Percentiles rank a stretch among this genome's conserved stretches.
These are phyloP conservation scores for Globisporangium lucens DNA, from an alignment of 352 stramenopile species.

Conservation along the genomic window DNA sequence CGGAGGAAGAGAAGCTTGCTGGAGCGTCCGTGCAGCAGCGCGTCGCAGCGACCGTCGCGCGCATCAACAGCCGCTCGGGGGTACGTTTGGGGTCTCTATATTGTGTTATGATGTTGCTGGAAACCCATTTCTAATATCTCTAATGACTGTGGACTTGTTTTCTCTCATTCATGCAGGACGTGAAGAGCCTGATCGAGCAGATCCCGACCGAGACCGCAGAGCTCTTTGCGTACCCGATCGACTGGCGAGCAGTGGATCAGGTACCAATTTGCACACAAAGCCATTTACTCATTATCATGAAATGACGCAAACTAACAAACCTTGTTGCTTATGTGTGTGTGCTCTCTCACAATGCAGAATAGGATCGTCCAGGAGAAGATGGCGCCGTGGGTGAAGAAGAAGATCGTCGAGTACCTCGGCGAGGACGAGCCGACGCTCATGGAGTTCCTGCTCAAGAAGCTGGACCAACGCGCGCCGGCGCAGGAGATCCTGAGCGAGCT, in stretches of 20 bases:
- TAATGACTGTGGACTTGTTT: too few species aligned
- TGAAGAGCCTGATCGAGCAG: constrained; percentile 39
- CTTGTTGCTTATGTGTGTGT: neutral
- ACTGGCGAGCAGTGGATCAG: constrained; percentile 35
- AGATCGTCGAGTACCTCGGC: constrained; percentile 51
- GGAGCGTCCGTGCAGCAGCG: constrained; percentile 23
- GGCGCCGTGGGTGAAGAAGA: constrained; percentile 42
- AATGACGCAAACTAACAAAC: neutral
- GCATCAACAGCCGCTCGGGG: constrained; percentile 34
- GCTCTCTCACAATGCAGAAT: constrained; percentile 12
- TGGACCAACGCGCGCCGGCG: constrained; percentile 23
- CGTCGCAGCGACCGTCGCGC: constrained; percentile 28
- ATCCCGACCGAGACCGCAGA: constrained; percentile 38
- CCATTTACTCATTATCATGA: neutral
- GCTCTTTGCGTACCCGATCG: constrained; percentile 37
- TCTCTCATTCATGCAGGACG: constrained; percentile 19
- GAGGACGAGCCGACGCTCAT: constrained; percentile 45
- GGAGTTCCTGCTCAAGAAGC: constrained; percentile 43
- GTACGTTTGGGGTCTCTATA: constrained; percentile 9
- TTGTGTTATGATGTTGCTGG: neutral
- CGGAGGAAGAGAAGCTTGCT: constrained; percentile 37
- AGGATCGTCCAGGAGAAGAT: constrained; percentile 39
- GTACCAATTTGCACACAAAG: constrained; percentile 6
- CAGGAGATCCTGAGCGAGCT: constrained; percentile 36
- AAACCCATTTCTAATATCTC: neutral